Evolutionary conservation across 1,284 basidiomycete species (phyloP).

Genomic region (Gyrodon tennesseensis): DNA sequence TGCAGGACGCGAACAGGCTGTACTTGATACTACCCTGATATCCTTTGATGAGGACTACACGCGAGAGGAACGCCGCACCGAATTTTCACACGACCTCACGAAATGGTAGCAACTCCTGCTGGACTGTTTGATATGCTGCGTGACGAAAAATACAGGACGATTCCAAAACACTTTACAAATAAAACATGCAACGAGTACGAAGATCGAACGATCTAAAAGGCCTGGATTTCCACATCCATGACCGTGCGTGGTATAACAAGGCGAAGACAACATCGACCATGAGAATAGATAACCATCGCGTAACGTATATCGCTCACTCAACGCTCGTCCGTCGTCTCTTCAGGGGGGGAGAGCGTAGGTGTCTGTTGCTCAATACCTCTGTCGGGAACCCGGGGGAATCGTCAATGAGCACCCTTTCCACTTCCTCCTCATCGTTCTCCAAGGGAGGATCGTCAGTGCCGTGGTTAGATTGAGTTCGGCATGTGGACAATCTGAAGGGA

Average conservation of each 20-base stretch:
- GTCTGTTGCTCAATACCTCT: constrained; percentile 30
- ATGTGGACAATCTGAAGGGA: constrained; percentile 50
- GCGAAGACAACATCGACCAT: constrained; percentile 27
- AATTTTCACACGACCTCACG: constrained; percentile 34
- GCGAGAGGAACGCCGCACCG: constrained; percentile 28
- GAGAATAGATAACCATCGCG: constrained; percentile 17
- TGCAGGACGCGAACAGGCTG: constrained; percentile 30
- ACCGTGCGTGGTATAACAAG: constrained; percentile 26
- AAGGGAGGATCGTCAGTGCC: constrained; percentile 19
- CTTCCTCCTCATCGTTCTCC: constrained; percentile 44
- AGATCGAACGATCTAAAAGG: constrained; percentile 25
- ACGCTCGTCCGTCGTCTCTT: constrained; percentile 49
- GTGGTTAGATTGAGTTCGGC: constrained; percentile 36
- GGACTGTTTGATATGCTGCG: constrained; percentile 8
- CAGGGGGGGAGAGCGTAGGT: constrained; percentile 46
- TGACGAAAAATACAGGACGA: constrained; percentile 36
- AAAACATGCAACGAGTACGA: constrained; percentile 35
- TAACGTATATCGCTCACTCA: constrained; percentile 29
- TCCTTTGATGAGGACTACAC: constrained; percentile 37
- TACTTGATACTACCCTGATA: constrained; percentile 38
- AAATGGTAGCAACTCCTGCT: constrained; percentile 12
- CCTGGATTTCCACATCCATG: constrained; percentile 17
- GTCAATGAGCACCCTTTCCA: constrained; percentile 38
- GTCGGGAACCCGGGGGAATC: constrained; percentile 36
- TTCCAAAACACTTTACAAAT: constrained; percentile 43